These are phyloP conservation scores for Terana coerulea DNA, from an alignment of 768 basidiomycete genomes.

Conservation along the genomic window DNA sequence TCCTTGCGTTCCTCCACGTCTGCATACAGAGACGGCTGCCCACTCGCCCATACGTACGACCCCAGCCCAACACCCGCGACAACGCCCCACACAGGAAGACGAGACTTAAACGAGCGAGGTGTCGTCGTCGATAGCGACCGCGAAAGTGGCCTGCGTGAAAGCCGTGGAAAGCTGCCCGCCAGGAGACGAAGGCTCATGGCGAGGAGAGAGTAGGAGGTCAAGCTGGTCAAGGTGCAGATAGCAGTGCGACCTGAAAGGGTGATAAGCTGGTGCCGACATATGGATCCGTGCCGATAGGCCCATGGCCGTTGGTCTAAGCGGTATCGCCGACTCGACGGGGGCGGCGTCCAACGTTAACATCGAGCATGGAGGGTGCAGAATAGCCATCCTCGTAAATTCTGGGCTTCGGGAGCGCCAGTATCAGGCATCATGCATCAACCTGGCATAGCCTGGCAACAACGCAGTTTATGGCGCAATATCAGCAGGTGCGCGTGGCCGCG, in stretches of 20 bases:
- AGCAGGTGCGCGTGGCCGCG: background rate
- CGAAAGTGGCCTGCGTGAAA: background rate
- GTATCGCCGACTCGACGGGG: background rate
- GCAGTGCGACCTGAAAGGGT: background rate
- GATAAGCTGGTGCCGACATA: background rate
- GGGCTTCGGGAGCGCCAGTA: no score
- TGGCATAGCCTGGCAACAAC: no score
- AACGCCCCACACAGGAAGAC: background rate
- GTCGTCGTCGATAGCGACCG: background rate
- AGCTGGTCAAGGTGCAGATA: background rate
- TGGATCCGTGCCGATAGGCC: slow-evolving; percentile 3
- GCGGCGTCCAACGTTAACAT: no score
- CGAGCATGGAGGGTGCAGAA: no score
- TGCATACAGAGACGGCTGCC: slow-evolving; percentile 19
- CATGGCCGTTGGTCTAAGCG: background rate
- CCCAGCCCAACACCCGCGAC: background rate
- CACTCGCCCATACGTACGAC: slow-evolving; percentile 6
- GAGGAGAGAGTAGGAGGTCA: background rate
- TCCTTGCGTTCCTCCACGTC: slow-evolving; percentile 15
- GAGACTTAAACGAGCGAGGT: background rate
- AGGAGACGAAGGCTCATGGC: background rate
- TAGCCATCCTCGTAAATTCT: no score
- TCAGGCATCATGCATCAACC: no score
- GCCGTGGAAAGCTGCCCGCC: background rate
- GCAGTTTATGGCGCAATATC: no score